Conservation (phyloP, 768 basidiomycete species). For the Suillus tomentosus region DNA sequence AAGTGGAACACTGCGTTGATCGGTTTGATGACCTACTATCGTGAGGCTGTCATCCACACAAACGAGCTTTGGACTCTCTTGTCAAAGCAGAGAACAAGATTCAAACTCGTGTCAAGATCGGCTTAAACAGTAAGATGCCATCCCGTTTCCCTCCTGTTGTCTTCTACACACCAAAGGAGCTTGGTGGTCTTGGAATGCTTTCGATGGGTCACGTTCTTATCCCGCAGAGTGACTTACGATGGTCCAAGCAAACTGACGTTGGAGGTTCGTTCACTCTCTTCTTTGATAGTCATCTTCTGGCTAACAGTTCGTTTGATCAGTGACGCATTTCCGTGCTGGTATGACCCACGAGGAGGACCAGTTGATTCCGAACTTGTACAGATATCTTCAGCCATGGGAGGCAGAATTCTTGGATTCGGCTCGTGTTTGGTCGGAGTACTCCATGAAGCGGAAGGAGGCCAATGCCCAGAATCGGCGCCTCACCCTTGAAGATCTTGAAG, state of each 20-base stretch:
- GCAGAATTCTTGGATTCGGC: slow-evolving; percentile 97
- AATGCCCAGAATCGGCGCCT: slow-evolving; percentile 96
- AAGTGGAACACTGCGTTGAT: slow-evolving; percentile 98
- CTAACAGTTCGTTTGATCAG: slow-evolving; percentile 35
- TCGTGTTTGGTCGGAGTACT: slow-evolving; percentile 99
- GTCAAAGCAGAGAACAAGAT: slow-evolving; percentile 99
- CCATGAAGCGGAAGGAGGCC: slow-evolving; percentile 99
- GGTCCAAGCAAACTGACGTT: slow-evolving; percentile 98
- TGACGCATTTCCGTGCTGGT: slow-evolving; percentile 98
- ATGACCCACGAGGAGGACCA: slow-evolving; percentile 97
- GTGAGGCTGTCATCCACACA: slow-evolving; percentile 96
- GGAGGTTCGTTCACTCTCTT: slow-evolving; percentile 52
- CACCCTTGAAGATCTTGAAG: slow-evolving; percentile 96
- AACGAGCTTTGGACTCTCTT: slow-evolving; percentile 94
- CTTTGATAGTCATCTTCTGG: background rate
- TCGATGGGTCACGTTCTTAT: slow-evolving; percentile 99
- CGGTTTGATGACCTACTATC: slow-evolving; percentile 96
- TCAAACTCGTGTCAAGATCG: slow-evolving; percentile 99
- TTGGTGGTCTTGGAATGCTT: slow-evolving; percentile 98
- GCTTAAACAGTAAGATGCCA: slow-evolving; percentile 99
- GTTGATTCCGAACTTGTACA: slow-evolving; percentile 95
- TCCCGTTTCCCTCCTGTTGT: slow-evolving; percentile 97
- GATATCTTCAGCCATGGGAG: slow-evolving; percentile 97
- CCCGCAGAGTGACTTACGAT: slow-evolving; percentile 95
- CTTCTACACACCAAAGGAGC: slow-evolving; percentile 97